Evolutionary conservation across 2,329 filamentous ascomycete genomes (phyloP).

Genomic region (Colletotrichum viniferum): DNA sequence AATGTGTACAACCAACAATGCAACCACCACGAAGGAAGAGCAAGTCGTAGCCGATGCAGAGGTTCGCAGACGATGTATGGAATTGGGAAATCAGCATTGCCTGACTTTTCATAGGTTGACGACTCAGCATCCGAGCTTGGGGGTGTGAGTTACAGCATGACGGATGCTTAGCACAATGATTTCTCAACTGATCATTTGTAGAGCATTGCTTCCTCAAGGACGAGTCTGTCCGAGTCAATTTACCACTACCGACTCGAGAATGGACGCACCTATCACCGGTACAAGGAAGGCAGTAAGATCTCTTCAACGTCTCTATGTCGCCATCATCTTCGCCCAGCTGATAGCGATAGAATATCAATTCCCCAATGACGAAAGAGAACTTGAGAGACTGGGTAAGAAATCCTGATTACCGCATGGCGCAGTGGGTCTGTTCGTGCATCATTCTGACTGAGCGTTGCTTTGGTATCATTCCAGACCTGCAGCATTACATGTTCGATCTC

Average conservation of each 20-base stretch:
- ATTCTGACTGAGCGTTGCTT: too few relatives aligned
- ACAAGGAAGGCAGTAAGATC: conserved; percentile 27
- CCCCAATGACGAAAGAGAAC: background rate
- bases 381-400: background rate
- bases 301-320: too few relatives aligned
- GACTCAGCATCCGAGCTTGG: background rate
- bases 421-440: too few relatives aligned
- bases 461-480: background rate
- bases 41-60: background rate
- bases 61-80: background rate
- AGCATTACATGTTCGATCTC: background rate
- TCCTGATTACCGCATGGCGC: too few relatives aligned
- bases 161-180: too few relatives aligned
- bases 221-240: background rate
- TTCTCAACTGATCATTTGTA: background rate
- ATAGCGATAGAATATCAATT: background rate
- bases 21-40: background rate
- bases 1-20: background rate
- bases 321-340: background rate
- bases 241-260: conserved; percentile 28
- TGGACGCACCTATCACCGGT: conserved; percentile 29
- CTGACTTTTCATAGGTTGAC: background rate
- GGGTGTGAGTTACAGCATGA: background rate
- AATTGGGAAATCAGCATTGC: too few relatives aligned
- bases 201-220: background rate